Percentiles rank a stretch among this genome's conserved stretches.
These are phyloP conservation scores for Neurospora sp. DNA, from an alignment of 495 filamentous ascomycete genomes.

Conservation along the genomic window DNA sequence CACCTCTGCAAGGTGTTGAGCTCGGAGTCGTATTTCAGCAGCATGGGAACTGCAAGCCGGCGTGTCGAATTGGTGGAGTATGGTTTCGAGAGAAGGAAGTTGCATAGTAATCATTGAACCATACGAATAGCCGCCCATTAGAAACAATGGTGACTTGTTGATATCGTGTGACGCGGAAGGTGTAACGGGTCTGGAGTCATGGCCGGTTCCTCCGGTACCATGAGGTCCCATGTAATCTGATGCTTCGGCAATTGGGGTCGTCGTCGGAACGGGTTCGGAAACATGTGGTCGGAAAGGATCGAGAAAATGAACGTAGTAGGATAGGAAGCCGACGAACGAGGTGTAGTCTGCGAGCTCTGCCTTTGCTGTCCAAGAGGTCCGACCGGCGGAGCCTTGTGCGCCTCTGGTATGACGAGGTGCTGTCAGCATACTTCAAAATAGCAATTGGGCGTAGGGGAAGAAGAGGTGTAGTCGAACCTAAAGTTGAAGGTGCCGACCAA, in stretches of 20 bases:
- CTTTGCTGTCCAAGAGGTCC: constrained; percentile 76
- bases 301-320: constrained; percentile 54
- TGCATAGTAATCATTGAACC: constrained; percentile 71
- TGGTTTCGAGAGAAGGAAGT: constrained; percentile 50
- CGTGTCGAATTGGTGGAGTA: constrained; percentile 48
- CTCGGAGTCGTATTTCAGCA: constrained; percentile 57
- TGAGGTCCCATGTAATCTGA: background rate
- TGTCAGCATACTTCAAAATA: background rate
- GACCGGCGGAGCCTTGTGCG: constrained; percentile 60
- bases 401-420: constrained; percentile 46
- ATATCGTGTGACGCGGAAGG: background rate
- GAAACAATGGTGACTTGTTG: constrained; percentile 23
- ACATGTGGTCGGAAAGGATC: constrained; percentile 10
- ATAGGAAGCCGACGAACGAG: constrained; percentile 67
- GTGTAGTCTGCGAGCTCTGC: constrained; percentile 73
- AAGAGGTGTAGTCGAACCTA: constrained; percentile 41
- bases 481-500: constrained; percentile 90
- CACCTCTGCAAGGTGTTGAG: constrained; percentile 50
- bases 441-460: background rate
- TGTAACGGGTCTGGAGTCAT: background rate
- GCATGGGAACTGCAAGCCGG: constrained; percentile 41
- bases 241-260: background rate
- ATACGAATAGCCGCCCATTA: constrained; percentile 86
- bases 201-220: background rate
- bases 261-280: background rate